Evolutionary conservation across 31 red algal genomes (phyloP), one percentile per base, ranked within the genome.

Genomic region (Porphyra umbilicalis): DNA sequence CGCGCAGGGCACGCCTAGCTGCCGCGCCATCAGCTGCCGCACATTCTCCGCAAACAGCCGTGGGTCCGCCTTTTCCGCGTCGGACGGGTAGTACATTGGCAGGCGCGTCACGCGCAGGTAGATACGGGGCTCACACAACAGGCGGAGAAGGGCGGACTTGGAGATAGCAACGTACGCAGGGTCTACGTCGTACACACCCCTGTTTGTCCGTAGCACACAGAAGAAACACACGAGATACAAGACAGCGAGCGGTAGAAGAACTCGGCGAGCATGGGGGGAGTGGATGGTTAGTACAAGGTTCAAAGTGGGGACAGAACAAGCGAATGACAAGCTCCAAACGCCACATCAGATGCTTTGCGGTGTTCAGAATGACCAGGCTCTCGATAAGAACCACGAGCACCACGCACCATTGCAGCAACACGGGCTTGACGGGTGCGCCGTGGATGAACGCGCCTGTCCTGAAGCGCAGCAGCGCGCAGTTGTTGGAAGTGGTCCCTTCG

Each of bases 31-130:
- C 82, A 85, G 75, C 75, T n/a, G 67, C 37, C 92, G 91, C 35
- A 97, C 85, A 80, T 94, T 97, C 34, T 94, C 79, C 10, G 95
- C 91, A 81, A 87, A 97, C 36, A 94, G 85, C 75, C 76, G 77
- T 13, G 88, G 84, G 76, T 94, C 78, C 76, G 87, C 82, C 79
- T 87, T 91, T 84, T 97, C 95, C 82, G 83, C 86, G 34, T 79
- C 86, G n/a, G 79, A 86, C 25, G 95, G 95, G 33, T 86, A 83
- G 83, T 97, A 97, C 42, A 93, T 44, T 15, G 91, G 91, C 83
- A 97, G 82, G 46, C 84, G 84, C 30, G 38, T 37, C 35, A 89
- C 87, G 2, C 35, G 39, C 29, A 89, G 35, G 13, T 35, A 30
- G 25, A 79, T 35, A 32, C 67, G 37, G 9, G 87, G 87, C 32